A percentile compares a stretch with the other conserved stretches of the same genome.
Conservation (phyloP, 2,329 filamentous ascomycete species). For the Penicillium italicum region DNA sequence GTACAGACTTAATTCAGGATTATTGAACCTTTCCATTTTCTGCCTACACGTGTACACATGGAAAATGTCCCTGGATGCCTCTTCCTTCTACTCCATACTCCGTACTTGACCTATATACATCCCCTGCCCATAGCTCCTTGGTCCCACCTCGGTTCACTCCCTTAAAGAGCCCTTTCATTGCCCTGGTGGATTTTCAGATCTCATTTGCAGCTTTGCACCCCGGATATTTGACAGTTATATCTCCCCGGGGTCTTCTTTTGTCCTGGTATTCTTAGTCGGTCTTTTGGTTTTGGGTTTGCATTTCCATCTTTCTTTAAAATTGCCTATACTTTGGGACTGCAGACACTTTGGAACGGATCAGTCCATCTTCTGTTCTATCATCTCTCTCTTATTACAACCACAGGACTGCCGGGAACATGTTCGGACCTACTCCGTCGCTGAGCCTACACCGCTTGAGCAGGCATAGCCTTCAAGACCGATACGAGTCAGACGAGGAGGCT, state of each 20-base stretch:
- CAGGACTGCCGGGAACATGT: slow-evolving; percentile 24
- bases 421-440: slow-evolving; percentile 25
- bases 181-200: slow-evolving; percentile 1
- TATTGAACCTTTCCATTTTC: neutral
- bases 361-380: neutral
- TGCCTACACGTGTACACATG: slow-evolving; percentile 22
- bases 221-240: neutral
- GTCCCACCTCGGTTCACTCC: slow-evolving; percentile 1
- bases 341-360: slow-evolving; percentile 4
- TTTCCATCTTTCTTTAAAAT: neutral
- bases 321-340: slow-evolving; percentile 2
- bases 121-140: slow-evolving; percentile 4
- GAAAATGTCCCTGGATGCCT: slow-evolving; percentile 13
- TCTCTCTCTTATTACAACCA: neutral
- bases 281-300: neutral
- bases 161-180: slow-evolving; percentile 1
- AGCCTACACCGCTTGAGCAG: slow-evolving; percentile 32
- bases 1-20: neutral
- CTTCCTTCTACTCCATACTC: neutral
- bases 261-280: neutral
- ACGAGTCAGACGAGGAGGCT: slow-evolving; percentile 41
- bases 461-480: slow-evolving; percentile 31
- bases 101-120: neutral
- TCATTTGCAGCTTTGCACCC: slow-evolving; percentile 5
- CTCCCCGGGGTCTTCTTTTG: neutral